A percentile compares a stretch with the other conserved stretches of the same genome.
Evolutionary conservation across 2,329 filamentous ascomycete genomes (phyloP).

Genomic region (Phaeosphaeriaceae sp.): DNA sequence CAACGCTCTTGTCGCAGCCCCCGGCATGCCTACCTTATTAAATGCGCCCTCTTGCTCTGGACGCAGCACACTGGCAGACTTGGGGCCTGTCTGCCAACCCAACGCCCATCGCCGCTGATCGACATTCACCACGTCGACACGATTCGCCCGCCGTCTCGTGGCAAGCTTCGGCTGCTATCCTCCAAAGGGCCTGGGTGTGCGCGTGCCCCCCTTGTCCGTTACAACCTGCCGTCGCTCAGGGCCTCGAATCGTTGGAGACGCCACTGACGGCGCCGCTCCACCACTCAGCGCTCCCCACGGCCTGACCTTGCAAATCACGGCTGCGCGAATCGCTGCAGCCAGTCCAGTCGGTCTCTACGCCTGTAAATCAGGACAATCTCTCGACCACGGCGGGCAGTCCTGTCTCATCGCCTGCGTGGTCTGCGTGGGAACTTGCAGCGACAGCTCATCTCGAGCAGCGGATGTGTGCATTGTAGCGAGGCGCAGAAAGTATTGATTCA

Average conservation of each 20-base stretch:
- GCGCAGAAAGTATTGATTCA: constrained; percentile 24
- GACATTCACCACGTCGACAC: neutral
- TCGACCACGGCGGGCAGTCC: constrained; percentile 24
- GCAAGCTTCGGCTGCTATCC: constrained; percentile 2
- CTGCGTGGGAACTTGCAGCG: constrained; percentile 11
- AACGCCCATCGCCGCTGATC: constrained; percentile 2
- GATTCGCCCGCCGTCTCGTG: constrained; percentile 5
- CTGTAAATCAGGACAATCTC: constrained; percentile 17
- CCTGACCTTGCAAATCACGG: constrained; percentile 24
- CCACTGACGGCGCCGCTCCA: constrained; percentile 10
- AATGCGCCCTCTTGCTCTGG: neutral
- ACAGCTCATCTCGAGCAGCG: constrained; percentile 21
- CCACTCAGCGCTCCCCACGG: constrained; percentile 9
- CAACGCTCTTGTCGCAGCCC: neutral
- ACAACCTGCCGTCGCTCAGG: neutral
- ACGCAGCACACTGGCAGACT: neutral
- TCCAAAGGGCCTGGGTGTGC: neutral
- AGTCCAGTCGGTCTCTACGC: neutral
- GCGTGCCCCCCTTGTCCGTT: constrained; percentile 3
- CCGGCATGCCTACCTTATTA: neutral
- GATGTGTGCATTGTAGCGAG: constrained; percentile 20
- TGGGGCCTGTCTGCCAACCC: neutral
- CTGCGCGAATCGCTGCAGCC: constrained; percentile 15
- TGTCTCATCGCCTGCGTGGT: neutral
- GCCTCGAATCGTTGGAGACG: neutral